Percentiles rank a stretch among this genome's conserved stretches.
Conservation (phyloP, 73 alveolate genomes). For the Effrenium voratum region DNA sequence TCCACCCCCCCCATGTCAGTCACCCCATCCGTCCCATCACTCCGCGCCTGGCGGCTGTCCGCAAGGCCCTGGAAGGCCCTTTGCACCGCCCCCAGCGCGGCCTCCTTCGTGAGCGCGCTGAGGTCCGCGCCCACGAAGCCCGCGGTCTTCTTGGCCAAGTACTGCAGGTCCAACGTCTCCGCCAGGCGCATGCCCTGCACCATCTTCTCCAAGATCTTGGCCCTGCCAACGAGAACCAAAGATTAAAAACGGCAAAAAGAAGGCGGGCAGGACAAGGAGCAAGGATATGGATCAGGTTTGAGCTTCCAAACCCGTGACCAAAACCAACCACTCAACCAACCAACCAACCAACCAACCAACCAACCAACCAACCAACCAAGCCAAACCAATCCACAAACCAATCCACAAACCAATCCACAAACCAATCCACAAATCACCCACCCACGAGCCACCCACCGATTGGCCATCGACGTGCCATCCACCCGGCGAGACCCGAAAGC, state of each 20-base stretch:
- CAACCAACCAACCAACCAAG: too few relatives aligned
- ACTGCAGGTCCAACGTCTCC: constrained; percentile 96
- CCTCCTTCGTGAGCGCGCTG: constrained; percentile 95
- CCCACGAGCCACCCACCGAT: background rate
- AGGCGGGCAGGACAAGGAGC: background rate
- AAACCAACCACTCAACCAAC: too few relatives aligned
- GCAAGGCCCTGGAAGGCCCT: constrained; percentile 61
- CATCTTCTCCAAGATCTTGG: constrained; percentile 87
- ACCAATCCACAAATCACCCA: too few relatives aligned
- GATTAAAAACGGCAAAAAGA: too few relatives aligned
- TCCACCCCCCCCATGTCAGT: too few relatives aligned
- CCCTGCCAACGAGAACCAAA: too few relatives aligned
- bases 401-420: too few relatives aligned
- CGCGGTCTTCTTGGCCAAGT: constrained; percentile 99
- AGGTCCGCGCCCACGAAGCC: constrained; percentile 99
- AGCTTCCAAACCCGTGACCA: background rate
- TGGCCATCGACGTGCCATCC: constrained; percentile 95
- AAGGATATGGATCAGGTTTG: background rate
- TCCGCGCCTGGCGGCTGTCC: background rate
- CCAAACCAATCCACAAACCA: too few relatives aligned
- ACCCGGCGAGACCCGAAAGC: constrained; percentile 96
- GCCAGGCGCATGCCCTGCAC: constrained; percentile 91
- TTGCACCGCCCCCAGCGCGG: constrained; percentile 85
- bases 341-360: too few relatives aligned
- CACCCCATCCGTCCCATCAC: background rate